Base-by-base conservation (phyloP, 1,284 basidiomycete species). In the Laetiporus sulphureus region DNA sequence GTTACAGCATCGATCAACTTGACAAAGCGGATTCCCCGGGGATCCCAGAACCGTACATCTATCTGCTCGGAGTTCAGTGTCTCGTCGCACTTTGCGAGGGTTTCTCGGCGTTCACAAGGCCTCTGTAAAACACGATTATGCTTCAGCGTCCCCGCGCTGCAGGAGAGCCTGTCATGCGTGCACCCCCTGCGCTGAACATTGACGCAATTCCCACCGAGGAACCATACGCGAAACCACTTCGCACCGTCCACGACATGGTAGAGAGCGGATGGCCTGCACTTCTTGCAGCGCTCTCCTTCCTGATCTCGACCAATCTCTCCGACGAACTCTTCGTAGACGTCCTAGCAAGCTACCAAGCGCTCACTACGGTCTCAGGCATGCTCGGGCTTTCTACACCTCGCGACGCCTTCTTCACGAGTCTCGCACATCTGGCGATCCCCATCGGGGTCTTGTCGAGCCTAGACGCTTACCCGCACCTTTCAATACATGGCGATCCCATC, bases 21-120 rank as follows among this genome's bases (percentile, higher is more conserved):
- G 93, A 97, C 67, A 96, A 99, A 63, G 83, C 91, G 0, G 96
- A 99, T 54, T 82, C 94, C 0, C 96, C 96, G 0, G 70, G 78
- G 0, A 90, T 95, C 37, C 93, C 93, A 0, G 92, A 98, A 47
- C 77, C 88, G 0, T 98, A 99, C 61, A 76, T 92, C 43, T 96
- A 94, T 59, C 79, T 97, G 1, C 77, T 99, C 1, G 87, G 85
- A 1, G 74, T 96, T 0, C 93, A 98, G 56, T 92, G 88, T 50
- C 73, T 97, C 5, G 77, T 88, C 16, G 85, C 90, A 0, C 69
- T 99, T 2, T 91, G 88, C 37, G 91, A 96, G 56, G 91, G 91
- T 3, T 85, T 98, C 45, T 84, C 85, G 0, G 66, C 76, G 0
- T 83, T 79, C 51, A 78, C 80, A 0, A 76, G 82, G 0, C 82